Evolutionary conservation across 495 filamentous ascomycete species (phyloP).

Genomic region (Pyrenula aspistea): DNA sequence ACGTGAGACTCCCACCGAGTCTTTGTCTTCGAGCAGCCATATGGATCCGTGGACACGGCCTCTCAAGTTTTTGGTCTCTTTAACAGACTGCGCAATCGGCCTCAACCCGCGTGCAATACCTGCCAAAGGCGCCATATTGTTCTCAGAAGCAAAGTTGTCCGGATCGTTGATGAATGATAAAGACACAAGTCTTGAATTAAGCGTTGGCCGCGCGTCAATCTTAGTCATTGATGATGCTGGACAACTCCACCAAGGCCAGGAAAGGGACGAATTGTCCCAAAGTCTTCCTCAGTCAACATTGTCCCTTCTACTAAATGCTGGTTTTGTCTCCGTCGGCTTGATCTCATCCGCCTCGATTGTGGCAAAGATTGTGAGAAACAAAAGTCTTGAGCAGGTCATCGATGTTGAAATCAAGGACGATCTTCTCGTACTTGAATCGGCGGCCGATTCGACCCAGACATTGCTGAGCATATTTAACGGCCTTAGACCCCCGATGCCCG

Average conservation of each 20-base stretch:
- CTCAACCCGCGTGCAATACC: constrained; percentile 69
- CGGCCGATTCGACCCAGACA: constrained; percentile 94
- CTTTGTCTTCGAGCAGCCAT: neutral
- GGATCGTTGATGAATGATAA: constrained; percentile 48
- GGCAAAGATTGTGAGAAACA: constrained; percentile 41
- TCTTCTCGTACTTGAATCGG: constrained; percentile 82
- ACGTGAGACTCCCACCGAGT: neutral
- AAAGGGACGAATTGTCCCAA: constrained; percentile 31
- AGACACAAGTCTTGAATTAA: constrained; percentile 45
- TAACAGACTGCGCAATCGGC: constrained; percentile 71
- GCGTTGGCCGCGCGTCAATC: constrained; percentile 66
- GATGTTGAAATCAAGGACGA: constrained; percentile 68
- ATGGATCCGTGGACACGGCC: constrained; percentile 24
- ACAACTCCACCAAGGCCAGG: constrained; percentile 26
- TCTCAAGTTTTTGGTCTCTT: constrained; percentile 56
- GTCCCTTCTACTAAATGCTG: constrained; percentile 32
- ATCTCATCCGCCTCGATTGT: constrained; percentile 66
- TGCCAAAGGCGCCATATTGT: constrained; percentile 63
- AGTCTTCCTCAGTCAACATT: constrained; percentile 53
- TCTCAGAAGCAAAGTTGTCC: constrained; percentile 62
- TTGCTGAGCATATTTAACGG: constrained; percentile 70
- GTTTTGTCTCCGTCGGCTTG: constrained; percentile 74
- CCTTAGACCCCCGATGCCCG: constrained; percentile 69
- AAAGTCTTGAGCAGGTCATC: neutral
- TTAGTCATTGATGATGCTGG: constrained; percentile 71